These are phyloP conservation scores for Colletotrichum echinochloae DNA, from an alignment of 2,329 filamentous ascomycete species.

Conservation along the genomic window DNA sequence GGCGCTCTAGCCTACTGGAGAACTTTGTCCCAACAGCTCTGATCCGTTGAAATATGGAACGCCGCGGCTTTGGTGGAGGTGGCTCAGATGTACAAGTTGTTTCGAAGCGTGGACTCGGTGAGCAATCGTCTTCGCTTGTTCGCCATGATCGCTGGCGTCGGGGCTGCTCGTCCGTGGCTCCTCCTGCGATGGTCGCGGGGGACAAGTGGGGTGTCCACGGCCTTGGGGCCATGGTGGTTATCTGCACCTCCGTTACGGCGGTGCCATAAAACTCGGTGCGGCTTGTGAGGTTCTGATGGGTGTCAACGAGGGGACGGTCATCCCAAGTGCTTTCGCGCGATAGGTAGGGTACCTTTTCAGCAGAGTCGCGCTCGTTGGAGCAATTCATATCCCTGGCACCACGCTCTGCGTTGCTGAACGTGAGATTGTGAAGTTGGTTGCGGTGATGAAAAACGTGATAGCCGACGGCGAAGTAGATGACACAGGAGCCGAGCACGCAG, in stretches of 20 bases:
- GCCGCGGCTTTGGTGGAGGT: slow-evolving; percentile 28
- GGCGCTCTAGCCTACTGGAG: slow-evolving; percentile 51
- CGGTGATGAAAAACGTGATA: slow-evolving; percentile 70
- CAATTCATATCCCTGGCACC: slow-evolving; percentile 50
- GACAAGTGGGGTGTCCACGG: slow-evolving; percentile 34
- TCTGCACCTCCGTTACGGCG: slow-evolving; percentile 65
- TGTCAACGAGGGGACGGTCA: slow-evolving; percentile 10
- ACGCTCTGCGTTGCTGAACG: slow-evolving; percentile 57
- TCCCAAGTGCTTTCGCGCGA: neutral
- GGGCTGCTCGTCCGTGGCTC: slow-evolving; percentile 22
- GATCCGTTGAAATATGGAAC: slow-evolving; percentile 38
- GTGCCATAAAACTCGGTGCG: slow-evolving; percentile 58
- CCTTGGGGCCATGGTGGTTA: slow-evolving; percentile 48
- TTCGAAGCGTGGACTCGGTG: slow-evolving; percentile 42
- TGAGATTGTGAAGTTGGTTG: slow-evolving; percentile 66
- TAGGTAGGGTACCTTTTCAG: slow-evolving; percentile 50
- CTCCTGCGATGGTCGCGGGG: slow-evolving; percentile 35
- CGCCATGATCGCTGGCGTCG: slow-evolving; percentile 31
- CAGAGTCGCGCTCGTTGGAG: slow-evolving; percentile 45
- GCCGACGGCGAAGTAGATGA: slow-evolving; percentile 69
- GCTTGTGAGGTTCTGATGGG: slow-evolving; percentile 44
- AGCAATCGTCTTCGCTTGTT: slow-evolving; percentile 31
- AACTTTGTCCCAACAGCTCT: slow-evolving; percentile 8
- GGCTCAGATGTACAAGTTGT: slow-evolving; percentile 45
- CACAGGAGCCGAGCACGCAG: slow-evolving; percentile 65